These are phyloP conservation scores for Colletotrichum navitas DNA, from an alignment of 2,329 filamentous ascomycete genomes.

Conservation along the genomic window DNA sequence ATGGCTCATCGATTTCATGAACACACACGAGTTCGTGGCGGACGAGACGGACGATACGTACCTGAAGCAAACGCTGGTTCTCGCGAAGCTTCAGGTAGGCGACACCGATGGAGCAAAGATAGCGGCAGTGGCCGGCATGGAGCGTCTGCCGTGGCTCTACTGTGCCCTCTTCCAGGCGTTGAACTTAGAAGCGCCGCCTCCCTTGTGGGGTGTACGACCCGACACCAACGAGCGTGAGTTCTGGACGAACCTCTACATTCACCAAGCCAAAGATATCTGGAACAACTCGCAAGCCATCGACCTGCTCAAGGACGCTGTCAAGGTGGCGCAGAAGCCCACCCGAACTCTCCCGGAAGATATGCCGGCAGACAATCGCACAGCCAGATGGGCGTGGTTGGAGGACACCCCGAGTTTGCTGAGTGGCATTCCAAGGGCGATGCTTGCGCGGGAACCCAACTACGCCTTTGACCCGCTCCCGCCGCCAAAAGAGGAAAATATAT, in stretches of 20 bases:
- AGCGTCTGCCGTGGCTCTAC: slow-evolving; percentile 86
- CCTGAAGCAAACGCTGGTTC: slow-evolving; percentile 79
- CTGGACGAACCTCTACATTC: slow-evolving; percentile 80
- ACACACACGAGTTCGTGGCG: slow-evolving; percentile 58
- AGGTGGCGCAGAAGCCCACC: slow-evolving; percentile 61
- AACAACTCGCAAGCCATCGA: slow-evolving; percentile 78
- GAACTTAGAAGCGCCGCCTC: slow-evolving; percentile 80
- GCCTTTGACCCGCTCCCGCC: slow-evolving; percentile 89
- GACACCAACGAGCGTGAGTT: slow-evolving; percentile 73
- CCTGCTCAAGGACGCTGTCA: slow-evolving; percentile 78
- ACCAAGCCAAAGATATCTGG: slow-evolving; percentile 86
- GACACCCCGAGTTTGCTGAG: slow-evolving; percentile 79
- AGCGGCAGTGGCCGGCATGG: slow-evolving; percentile 76
- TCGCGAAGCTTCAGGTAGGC: slow-evolving; percentile 80
- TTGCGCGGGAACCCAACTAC: slow-evolving; percentile 74
- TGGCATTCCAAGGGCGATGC: slow-evolving; percentile 74
- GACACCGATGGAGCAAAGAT: slow-evolving; percentile 72
- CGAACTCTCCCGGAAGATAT: slow-evolving; percentile 56
- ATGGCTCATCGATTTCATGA: slow-evolving; percentile 79
- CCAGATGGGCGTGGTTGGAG: slow-evolving; percentile 83
- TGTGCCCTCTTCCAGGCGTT: slow-evolving; percentile 83
- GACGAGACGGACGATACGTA: slow-evolving; percentile 68
- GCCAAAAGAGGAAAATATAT: slow-evolving; percentile 64
- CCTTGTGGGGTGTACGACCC: slow-evolving; percentile 84
- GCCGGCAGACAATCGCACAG: slow-evolving; percentile 64